Conservation (phyloP, 495 filamentous ascomycete species). For the Podospora pseudocomata region DNA sequence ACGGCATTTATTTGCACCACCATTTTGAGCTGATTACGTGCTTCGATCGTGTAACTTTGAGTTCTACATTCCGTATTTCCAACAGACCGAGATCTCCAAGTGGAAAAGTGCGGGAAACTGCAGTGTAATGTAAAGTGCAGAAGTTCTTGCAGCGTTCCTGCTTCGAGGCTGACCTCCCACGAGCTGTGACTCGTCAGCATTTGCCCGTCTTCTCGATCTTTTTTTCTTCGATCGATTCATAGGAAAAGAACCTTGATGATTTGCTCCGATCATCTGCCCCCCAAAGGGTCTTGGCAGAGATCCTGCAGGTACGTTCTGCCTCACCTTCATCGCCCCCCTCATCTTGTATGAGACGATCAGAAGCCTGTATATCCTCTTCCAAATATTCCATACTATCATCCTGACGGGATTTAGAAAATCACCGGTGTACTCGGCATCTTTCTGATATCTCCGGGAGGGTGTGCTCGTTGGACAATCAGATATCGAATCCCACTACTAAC, state of each 20-base stretch:
- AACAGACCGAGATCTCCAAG: constrained; percentile 2
- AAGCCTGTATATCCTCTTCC: background rate
- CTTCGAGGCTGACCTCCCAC: background rate
- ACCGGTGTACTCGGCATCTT: background rate
- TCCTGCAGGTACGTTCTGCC: constrained; percentile 22
- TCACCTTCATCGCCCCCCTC: background rate
- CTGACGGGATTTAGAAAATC: background rate
- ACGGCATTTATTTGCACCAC: background rate
- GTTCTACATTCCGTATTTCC: background rate
- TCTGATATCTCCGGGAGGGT: background rate
- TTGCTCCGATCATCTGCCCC: constrained; percentile 16
- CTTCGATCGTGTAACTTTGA: background rate
- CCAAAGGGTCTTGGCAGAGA: constrained; percentile 12
- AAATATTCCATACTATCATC: background rate
- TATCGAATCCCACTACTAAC: background rate
- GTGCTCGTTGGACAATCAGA: constrained; percentile 13
- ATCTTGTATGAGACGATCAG: background rate
- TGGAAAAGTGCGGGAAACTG: constrained; percentile 8
- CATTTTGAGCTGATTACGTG: background rate
- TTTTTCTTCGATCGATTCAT: constrained; percentile 9
- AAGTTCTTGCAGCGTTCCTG: constrained; percentile 8
- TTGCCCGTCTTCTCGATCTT: constrained; percentile 8
- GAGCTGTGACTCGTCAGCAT: constrained; percentile 14
- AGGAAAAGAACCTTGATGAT: background rate
- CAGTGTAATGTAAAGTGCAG: background rate